Evolutionary conservation across 306 rosid genomes (phyloP), one percentile per base, ranked within the genome.

Genomic region (Trifolium repens): DNA sequence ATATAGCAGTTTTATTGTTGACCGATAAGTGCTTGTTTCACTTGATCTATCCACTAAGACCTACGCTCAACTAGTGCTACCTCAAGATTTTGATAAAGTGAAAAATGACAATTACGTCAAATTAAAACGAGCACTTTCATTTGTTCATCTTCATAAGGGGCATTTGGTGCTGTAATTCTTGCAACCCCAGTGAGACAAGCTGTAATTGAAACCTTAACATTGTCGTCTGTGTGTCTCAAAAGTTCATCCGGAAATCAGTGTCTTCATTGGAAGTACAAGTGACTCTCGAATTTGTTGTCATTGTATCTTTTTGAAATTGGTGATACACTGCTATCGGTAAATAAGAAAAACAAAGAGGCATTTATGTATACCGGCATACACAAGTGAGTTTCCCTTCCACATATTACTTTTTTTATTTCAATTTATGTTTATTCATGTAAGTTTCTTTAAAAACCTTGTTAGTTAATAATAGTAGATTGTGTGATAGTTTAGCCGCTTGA

Each of bases 81-180:
- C 63, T 26, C 13, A 7, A 37, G n/a, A 9, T 58, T 58, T 58
- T 27, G 30, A 22, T 22, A 22, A 22, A 1, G 24, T 69, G 53
- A 71, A 81, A 78, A 57, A 44, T 30, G 17, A 65, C 47, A 71
- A 17, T 32, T 24, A 17, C 17, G 53, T 55, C 24, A 61, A 75
- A 76, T 73, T 75, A 50, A 24, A 24, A 73, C 17, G 32, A 19
- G 39, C 79, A 91, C 96, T 97, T 88, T 89, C 97, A 91, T 88
- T 34, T 59, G 66, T 8, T 84, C 91, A 75, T 94, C 97, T 16
- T 86, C 57, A 46, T 84, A 94, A 16, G 98, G 98, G 35, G 81
- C 75, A 2, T 88, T 89, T 0, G 98, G 97, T 2, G 98, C 97
- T 30, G 98, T 83, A 78, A 93, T 91, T 82, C 97, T 91, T n/a